Conservation (phyloP, 2,329 filamentous ascomycete species). For the Stagonosporopsis rhizophila region DNA sequence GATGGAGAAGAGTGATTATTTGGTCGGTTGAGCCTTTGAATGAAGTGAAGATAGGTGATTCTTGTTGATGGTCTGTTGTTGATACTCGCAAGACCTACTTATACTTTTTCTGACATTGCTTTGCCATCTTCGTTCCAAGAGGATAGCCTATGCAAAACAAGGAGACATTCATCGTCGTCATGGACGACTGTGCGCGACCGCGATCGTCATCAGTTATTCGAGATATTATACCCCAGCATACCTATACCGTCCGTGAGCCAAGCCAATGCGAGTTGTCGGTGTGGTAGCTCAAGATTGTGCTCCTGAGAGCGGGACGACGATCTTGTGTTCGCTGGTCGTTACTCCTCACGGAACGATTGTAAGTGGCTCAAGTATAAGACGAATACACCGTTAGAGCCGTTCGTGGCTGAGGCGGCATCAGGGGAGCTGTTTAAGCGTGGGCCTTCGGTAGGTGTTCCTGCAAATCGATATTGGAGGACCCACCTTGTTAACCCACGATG, state of each 20-base stretch:
- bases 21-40: slow-evolving; percentile 15
- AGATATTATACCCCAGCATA: slow-evolving; percentile 14
- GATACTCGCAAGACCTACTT: slow-evolving; percentile 34
- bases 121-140: slow-evolving; percentile 1
- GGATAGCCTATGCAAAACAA: neutral
- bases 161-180: slow-evolving; percentile 20
- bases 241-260: neutral
- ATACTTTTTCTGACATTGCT: slow-evolving; percentile 32
- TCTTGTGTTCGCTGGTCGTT: slow-evolving; percentile 38
- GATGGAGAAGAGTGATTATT: slow-evolving; percentile 17
- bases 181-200: neutral
- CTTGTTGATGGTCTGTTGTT: slow-evolving; percentile 33
- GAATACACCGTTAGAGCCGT: slow-evolving; percentile 29
- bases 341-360: slow-evolving; percentile 21
- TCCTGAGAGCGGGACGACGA: slow-evolving; percentile 35
- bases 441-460: slow-evolving; percentile 20
- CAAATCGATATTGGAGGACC: slow-evolving; percentile 37
- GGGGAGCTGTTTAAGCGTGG: slow-evolving; percentile 26
- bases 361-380: slow-evolving; percentile 26
- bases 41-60: slow-evolving; percentile 30
- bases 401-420: slow-evolving; percentile 33
- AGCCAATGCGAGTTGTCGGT: slow-evolving; percentile 3
- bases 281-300: slow-evolving; percentile 6
- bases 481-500: slow-evolving; percentile 30
- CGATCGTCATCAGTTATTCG: slow-evolving; percentile 6